phyloP scores from a whole-genome alignment of 2,329 filamentous ascomycete genomes.

The Verruconis gallopava region DNA sequence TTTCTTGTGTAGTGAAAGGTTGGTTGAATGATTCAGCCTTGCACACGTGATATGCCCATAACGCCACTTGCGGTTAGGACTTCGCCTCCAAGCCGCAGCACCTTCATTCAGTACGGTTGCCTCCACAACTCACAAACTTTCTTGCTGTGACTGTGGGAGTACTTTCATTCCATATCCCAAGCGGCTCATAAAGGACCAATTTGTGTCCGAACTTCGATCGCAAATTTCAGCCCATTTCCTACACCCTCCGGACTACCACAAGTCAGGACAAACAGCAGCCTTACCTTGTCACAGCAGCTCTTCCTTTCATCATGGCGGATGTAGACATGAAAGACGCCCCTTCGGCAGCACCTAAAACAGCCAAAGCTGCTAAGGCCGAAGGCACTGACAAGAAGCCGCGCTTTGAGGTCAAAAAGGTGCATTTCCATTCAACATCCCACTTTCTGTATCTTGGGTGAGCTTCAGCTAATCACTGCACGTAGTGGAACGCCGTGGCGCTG shows the following conservation, averaged over 20 bases:
- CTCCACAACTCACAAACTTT: too few species aligned
- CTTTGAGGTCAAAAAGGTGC: constrained; percentile 97
- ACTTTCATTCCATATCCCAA: too few species aligned
- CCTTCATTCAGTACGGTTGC: too few species aligned
- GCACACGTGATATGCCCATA: too few species aligned
- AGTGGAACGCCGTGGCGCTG: constrained; percentile 97
- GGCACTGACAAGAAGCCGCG: constrained; percentile 67
- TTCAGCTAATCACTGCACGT: constrained; percentile 10
- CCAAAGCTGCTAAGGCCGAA: constrained; percentile 36
- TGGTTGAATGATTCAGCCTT: too few species aligned
- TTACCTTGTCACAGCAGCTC: too few species aligned
- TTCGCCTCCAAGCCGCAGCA: too few species aligned
- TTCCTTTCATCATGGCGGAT: constrained; percentile 65
- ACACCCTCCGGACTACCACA: constrained; percentile 15
- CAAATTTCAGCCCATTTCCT: constrained; percentile 13
- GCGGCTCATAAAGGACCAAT: too few species aligned
- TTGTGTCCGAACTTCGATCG: too few species aligned
- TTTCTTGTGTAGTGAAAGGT: too few species aligned
- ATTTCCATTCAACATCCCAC: constrained; percentile 10
- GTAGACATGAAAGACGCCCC: constrained; percentile 90
- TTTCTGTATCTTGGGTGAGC: not conserved
- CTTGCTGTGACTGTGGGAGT: too few species aligned
- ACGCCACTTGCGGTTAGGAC: too few species aligned
- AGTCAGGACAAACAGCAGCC: constrained; percentile 12
- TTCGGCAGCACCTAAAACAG: constrained; percentile 37